Evolutionary conservation across 371 early-diverging fungal genomes (phyloP), one percentile per base, ranked within the genome.

Genomic region (Nematocida sp.): DNA sequence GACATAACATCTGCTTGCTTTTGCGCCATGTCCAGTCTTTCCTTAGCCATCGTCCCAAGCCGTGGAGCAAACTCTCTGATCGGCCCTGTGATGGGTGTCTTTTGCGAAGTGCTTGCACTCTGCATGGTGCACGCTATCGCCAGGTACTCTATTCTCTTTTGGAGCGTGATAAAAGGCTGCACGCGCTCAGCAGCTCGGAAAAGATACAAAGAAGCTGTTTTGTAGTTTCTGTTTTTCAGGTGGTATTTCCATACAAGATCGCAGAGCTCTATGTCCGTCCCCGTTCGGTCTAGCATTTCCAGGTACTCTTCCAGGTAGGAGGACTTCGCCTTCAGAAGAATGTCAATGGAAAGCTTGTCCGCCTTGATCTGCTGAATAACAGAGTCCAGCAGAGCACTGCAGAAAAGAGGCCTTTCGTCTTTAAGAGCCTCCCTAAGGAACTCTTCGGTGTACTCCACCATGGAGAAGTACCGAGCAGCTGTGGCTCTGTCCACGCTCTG

Each of bases 191-290:
- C 5, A 13, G 74, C 27, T 43, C 57, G n/a, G 31, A 70, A 17
- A 15, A 70, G 62, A 21, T 70, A 70, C 60, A 66, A 60, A 25
- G 58, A 34, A 17, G 74, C 56, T 7, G 36, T 45, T 8, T 64
- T 40, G 74, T 70, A 70, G 57, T 48, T 70, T 11, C 45, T 29
- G 43, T 70, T 70, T 36, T 62, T 58, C 7, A 62, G 13, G 23
- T 70, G 74, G 74, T 70, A 70, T 50, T 70, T 70, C 74, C 74
- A 70, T 4, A 48, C 56, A 31, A 70, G 74, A 51, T 70, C 74
- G 63, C 74, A 70, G 34, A 57, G 4, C 0, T 50, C 48, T 11
- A 57, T 17, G 2, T 38, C 23, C 2, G 37, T 48, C 3, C 67
- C 41, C 15, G 49, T 70, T 25, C 49, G 31, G 27, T 70, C 74